Evolutionary conservation across 768 basidiomycete species (phyloP).

Genomic region (Boletus rubescentipes): DNA sequence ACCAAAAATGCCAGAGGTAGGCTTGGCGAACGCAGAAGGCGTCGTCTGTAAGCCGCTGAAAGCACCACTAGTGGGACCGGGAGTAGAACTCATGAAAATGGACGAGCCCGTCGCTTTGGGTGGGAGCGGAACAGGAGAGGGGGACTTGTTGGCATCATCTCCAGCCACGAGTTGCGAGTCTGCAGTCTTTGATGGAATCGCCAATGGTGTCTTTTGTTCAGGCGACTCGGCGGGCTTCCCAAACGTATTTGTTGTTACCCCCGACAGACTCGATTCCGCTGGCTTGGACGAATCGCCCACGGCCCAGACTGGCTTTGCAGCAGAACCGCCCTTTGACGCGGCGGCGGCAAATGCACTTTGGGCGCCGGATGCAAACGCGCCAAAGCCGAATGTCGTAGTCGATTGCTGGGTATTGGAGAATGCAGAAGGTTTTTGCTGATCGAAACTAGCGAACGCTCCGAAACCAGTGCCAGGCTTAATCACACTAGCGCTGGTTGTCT

Average conservation of each 20-base stretch:
- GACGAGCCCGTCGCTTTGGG: constrained; percentile 7
- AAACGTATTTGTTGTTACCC: constrained; percentile 4
- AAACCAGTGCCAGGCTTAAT: constrained; percentile 38
- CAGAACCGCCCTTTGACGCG: constrained; percentile 14
- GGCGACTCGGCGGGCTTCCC: constrained; percentile 8
- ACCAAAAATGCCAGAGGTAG: constrained; percentile 36
- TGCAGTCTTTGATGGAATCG: constrained; percentile 1
- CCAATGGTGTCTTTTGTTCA: constrained; percentile 12
- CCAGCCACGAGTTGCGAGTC: background rate
- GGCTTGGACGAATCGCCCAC: constrained; percentile 7
- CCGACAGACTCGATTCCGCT: constrained; percentile 6
- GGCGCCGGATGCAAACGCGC: constrained; percentile 32
- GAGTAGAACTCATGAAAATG: constrained; percentile 21
- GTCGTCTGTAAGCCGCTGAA: constrained; percentile 41
- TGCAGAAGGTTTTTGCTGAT: constrained; percentile 24
- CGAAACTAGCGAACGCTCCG: constrained; percentile 28
- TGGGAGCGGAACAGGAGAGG: constrained; percentile 19
- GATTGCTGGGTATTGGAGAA: constrained; percentile 21
- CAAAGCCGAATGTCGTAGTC: constrained; percentile 28
- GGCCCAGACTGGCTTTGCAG: constrained; percentile 27
- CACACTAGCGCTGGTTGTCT: constrained; percentile 15
- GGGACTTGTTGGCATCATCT: constrained; percentile 28
- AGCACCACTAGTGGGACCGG: constrained; percentile 33
- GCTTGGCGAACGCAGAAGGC: constrained; percentile 36
- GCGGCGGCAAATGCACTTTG: constrained; percentile 31